Percentiles rank a stretch among this genome's conserved stretches.
Conservation (phyloP, 2,329 filamentous ascomycete genomes). For the Rhynchosporium agropyri region DNA sequence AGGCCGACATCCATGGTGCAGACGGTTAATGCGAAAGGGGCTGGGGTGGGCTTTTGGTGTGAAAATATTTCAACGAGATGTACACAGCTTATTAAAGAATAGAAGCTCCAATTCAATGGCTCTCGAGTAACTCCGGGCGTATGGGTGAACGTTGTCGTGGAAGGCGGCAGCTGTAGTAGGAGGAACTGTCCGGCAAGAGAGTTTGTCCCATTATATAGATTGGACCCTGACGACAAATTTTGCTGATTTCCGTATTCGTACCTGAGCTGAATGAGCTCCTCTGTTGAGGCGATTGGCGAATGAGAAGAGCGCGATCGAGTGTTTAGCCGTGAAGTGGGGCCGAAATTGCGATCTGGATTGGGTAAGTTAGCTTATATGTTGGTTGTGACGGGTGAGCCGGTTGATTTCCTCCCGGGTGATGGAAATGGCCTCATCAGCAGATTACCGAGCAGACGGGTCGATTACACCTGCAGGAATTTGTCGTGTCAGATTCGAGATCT, state of each 20-base stretch:
- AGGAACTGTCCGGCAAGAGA: too few relatives aligned
- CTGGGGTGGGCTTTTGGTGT: neutral
- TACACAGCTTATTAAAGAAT: neutral
- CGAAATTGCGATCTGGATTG: neutral
- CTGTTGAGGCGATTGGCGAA: neutral
- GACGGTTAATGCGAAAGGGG: conserved; percentile 12
- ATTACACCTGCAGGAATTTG: conserved; percentile 8
- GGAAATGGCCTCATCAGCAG: conserved; percentile 17
- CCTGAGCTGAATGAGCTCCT: conserved; percentile 2
- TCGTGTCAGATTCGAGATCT: neutral
- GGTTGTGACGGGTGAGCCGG: conserved; percentile 8
- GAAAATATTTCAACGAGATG: neutral
- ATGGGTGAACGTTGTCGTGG: too few relatives aligned
- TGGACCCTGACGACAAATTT: conserved; percentile 5
- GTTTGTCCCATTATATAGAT: too few relatives aligned
- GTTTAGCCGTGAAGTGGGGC: conserved; percentile 14
- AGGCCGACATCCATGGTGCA: conserved; percentile 86
- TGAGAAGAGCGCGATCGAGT: conserved; percentile 8
- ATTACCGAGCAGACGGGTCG: conserved; percentile 11
- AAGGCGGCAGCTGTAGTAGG: too few relatives aligned
- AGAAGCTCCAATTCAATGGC: conserved; percentile 22
- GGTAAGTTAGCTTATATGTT: neutral
- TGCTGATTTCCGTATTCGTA: conserved; percentile 5
- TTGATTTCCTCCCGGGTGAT: conserved; percentile 4
- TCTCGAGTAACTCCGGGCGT: conserved; percentile 5